Percentiles rank a stretch among this genome's conserved stretches.
These are phyloP conservation scores for Aspergillus oerlinghausenensis DNA, from an alignment of 2,329 filamentous ascomycete species.

Conservation along the genomic window DNA sequence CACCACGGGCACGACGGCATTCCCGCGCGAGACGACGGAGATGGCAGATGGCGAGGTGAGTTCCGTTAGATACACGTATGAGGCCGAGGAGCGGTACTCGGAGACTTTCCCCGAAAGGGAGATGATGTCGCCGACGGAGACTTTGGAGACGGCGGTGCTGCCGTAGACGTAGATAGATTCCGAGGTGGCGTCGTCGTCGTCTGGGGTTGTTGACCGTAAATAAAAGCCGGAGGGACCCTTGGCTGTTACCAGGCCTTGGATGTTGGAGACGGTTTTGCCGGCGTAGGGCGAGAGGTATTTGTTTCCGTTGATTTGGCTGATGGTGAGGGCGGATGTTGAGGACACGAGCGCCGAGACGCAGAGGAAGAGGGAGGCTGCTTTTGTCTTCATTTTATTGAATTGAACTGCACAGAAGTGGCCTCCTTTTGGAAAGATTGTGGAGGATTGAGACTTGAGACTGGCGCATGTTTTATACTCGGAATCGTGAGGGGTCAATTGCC, in stretches of 20 bases:
- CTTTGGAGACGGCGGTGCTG: constrained; percentile 45
- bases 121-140: constrained; percentile 60
- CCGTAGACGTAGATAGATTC: constrained; percentile 64
- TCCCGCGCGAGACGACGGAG: constrained; percentile 50
- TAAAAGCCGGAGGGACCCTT: constrained; percentile 60
- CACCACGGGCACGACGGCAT: constrained; percentile 53
- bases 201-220: constrained; percentile 56
- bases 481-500: neutral
- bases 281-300: constrained; percentile 59
- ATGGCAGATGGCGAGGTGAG: constrained; percentile 54
- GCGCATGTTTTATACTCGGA: neutral
- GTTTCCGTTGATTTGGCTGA: constrained; percentile 63
- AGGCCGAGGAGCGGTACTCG: constrained; percentile 54
- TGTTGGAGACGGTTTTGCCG: constrained; percentile 52
- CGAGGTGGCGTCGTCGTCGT: constrained; percentile 54
- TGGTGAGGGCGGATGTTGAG: constrained; percentile 41
- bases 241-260: constrained; percentile 62
- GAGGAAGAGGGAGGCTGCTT: neutral
- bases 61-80: constrained; percentile 62
- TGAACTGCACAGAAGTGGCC: no score
- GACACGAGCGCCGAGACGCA: constrained; percentile 1
- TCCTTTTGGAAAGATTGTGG: no score
- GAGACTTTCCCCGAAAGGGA: constrained; percentile 56
- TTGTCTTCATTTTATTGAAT: neutral
- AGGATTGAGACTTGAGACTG: neutral